Evolutionary conservation across 208 protist genomes (phyloP), one percentile per base, ranked within the genome.

Genomic region (Strigomonas culicis): DNA sequence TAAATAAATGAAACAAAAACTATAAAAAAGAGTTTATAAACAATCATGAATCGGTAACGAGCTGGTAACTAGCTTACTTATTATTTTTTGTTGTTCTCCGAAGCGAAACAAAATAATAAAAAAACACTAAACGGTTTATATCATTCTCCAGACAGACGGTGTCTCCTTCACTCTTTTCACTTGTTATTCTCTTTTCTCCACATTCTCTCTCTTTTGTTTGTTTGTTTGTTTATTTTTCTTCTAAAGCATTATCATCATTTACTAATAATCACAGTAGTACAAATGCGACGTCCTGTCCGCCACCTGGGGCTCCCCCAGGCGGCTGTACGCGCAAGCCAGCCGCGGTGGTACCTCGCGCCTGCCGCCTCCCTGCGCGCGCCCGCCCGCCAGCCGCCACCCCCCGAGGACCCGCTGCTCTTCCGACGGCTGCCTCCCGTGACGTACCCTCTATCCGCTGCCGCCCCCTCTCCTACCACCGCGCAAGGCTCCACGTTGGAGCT

Each of bases 1-100:
- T n/a, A 30, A 55, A 55, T 10, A 10, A 55, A 55, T 30, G 13
- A 55, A 55, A 30, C 17, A 55, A 55, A 55, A 55, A 27, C 17
- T 30, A 22, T 19, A 55, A 55, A 55, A 55, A 55, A 27, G 25
- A 55, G 25, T 24, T 30, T 30, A 8, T 10, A 55, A 19, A 55
- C 10, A 22, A 55, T 10, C 17, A 19, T 13, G 17, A 46, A 46
- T 17, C 11, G 17, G 10, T 10, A 46, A 46, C 10, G 17, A 46
- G 17, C 11, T 10, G 10, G 39, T 46, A 46, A n/a, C 17, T 46
- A n/a, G 39, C 17, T 46, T 10, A 46, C 39, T 46, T 46, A 17
- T n/a, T n/a, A n/a, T n/a, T 17, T 17, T 46, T 46, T 46, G 10
- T 46, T 46, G 10, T 46, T 46, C 17, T 17, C 39, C 10, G 17